Evolutionary conservation across 2,329 filamentous ascomycete species (phyloP), one percentile per base, ranked within the genome.

Genomic region (Amesomyces nigricolor): DNA sequence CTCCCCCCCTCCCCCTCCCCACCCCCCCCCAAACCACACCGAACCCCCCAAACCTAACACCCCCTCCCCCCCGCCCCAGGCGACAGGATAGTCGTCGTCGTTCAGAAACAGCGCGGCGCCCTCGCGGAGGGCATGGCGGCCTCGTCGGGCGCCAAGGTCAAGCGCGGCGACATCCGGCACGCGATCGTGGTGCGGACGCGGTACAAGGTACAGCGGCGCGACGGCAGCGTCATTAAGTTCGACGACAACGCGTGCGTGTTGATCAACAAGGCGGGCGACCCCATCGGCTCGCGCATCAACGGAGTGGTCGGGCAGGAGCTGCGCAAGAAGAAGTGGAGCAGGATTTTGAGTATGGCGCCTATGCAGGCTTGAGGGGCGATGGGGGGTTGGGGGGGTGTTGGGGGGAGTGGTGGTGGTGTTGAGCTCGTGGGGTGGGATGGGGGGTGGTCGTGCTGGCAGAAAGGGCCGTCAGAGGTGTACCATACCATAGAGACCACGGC

Each of bases 181-280:
- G 94, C 94, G 17, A 90, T 99, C 44, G 85, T 99, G 26, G 95
- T 99, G 57, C 88, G 94, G 61, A 96, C 92, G 38, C 83, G 78
- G 66, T 95, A 97, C 76, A 87, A 91, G 74, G 82, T 88, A 58
- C 89, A 94, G 72, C 81, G 94, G 60, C 83, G 83, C 32, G 94
- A 99, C 75, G 94, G 94, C 51, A 91, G 87, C 68, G 85, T 94
- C 46, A 86, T 99, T 63, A 86, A 86, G 64, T 99, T 99, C 71
- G 94, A 95, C 73, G 94, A 99, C 74, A 99, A 99, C 73, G 94
- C 94, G 47, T 99, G 94, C 70, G 94, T 99, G 45, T 78, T 99
- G 64, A 88, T 99, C 72, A 97, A 95, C 76, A 99, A 97, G 81
- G 81, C 89, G 9, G 95, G 94, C 43, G 94, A 99, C 71, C 94